Evolutionary conservation across 2,329 filamentous ascomycete species (phyloP).

Genomic region (Claviceps sp.): DNA sequence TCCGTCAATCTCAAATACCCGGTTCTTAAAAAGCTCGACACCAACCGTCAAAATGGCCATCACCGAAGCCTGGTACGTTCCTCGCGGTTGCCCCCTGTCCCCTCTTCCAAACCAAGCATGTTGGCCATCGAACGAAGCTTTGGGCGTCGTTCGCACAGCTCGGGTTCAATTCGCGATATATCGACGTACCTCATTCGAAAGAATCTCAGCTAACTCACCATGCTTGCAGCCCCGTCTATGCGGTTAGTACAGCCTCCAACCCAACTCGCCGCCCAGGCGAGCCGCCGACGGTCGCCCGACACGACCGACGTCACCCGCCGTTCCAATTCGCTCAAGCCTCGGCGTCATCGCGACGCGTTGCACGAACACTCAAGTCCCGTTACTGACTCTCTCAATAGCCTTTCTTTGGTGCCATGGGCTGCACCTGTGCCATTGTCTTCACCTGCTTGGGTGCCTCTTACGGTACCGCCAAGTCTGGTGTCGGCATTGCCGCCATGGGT

Average conservation of each 20-base stretch:
- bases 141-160: constrained; percentile 11
- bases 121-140: constrained; percentile 18
- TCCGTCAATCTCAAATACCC: constrained; percentile 6
- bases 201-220: constrained; percentile 28
- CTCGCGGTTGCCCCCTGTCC: constrained; percentile 17
- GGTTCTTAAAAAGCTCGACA: constrained; percentile 13
- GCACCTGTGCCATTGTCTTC: constrained; percentile 93
- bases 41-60: constrained; percentile 46
- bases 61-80: constrained; percentile 69
- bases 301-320: constrained; percentile 18
- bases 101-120: constrained; percentile 12
- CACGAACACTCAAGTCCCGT: constrained; percentile 8
- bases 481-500: constrained; percentile 97
- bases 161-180: not conserved
- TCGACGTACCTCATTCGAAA: constrained; percentile 3
- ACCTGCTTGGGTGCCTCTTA: constrained; percentile 95
- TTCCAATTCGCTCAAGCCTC: constrained; percentile 6
- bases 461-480: constrained; percentile 97
- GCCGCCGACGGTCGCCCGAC: constrained; percentile 13
- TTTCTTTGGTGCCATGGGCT: constrained; percentile 97
- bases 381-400: constrained; percentile 36
- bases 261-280: constrained; percentile 5
- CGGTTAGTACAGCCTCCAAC: constrained; percentile 57
- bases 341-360: constrained; percentile 10
- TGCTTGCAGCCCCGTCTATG: constrained; percentile 76